Percentiles rank a stretch among this genome's conserved stretches.
Evolutionary conservation across 345 rosid genomes (phyloP).

Genomic region (Passiflora organensis): DNA sequence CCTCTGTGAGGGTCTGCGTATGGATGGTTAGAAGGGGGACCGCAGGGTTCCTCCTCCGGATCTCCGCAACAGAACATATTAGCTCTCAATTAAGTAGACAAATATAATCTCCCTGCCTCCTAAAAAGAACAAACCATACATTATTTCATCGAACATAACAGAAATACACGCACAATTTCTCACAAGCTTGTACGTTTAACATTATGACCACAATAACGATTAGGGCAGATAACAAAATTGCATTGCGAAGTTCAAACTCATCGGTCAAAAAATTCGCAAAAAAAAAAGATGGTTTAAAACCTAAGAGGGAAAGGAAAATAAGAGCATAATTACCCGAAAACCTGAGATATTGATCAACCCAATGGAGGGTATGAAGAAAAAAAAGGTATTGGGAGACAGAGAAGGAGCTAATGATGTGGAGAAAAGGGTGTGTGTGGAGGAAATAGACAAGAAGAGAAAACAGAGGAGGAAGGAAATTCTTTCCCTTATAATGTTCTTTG

Average conservation of each 20-base stretch:
- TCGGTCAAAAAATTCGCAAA: not conserved
- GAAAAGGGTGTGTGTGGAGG: no score
- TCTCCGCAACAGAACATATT: constrained; percentile 89
- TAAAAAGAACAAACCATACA: not conserved
- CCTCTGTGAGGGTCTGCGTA: constrained; percentile 70
- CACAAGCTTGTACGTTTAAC: not conserved
- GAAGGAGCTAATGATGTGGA: not conserved
- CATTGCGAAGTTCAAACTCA: no score
- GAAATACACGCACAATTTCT: not conserved
- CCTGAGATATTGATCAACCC: constrained; percentile 4
- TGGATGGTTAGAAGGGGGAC: constrained; percentile 48
- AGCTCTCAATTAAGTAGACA: not conserved
- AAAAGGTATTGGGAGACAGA: not conserved
- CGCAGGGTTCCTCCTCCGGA: constrained; percentile 70
- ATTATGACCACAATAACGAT: not conserved
- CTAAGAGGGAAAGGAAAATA: not conserved
- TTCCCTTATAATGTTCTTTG: not conserved
- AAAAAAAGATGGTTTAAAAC: not conserved
- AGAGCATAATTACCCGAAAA: not conserved
- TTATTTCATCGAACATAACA: not conserved
- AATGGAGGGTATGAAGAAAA: not conserved
- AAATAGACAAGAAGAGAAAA: not conserved
- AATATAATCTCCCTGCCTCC: constrained; percentile 6
- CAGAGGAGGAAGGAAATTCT: not conserved
- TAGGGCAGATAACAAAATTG: no score